These are phyloP conservation scores for Curvularia sp. DNA, from an alignment of 2,329 filamentous ascomycete genomes.

Conservation along the genomic window DNA sequence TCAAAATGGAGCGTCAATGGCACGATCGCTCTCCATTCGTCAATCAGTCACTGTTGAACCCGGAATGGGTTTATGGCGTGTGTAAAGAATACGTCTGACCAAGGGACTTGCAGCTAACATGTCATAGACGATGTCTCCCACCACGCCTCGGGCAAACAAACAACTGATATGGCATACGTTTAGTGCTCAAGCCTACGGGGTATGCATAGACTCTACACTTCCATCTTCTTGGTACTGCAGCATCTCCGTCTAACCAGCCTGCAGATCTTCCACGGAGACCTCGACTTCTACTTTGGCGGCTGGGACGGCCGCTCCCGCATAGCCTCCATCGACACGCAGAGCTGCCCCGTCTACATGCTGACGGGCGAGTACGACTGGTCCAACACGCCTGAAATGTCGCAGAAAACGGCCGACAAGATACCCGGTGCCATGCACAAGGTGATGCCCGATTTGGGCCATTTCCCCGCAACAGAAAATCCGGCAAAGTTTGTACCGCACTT, in stretches of 20 bases:
- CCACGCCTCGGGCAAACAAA: constrained; percentile 55
- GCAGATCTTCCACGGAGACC: constrained; percentile 59
- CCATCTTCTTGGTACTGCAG: too few relatives aligned
- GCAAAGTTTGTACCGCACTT: constrained; percentile 50
- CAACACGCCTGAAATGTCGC: constrained; percentile 57
- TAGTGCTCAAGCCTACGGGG: constrained; percentile 58
- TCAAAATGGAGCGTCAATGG: constrained; percentile 55
- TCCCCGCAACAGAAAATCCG: constrained; percentile 58
- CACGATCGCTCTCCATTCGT: constrained; percentile 57
- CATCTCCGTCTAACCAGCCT: neutral
- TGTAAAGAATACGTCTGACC: neutral
- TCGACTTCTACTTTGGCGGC: constrained; percentile 61
- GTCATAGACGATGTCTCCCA: constrained; percentile 56
- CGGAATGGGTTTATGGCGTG: constrained; percentile 59
- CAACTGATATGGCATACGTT: constrained; percentile 61
- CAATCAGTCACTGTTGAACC: constrained; percentile 58
- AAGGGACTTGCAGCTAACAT: constrained; percentile 6
- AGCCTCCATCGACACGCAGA: constrained; percentile 56
- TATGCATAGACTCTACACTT: constrained; percentile 14
- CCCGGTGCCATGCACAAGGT: constrained; percentile 54
- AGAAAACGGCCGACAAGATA: constrained; percentile 58
- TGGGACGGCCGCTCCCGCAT: constrained; percentile 58
- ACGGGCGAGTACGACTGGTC: constrained; percentile 60
- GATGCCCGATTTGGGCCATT: constrained; percentile 58
- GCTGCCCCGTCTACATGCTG: constrained; percentile 60